Evolutionary conservation across 768 basidiomycete species (phyloP).

Genomic region (Xerocomellus amylosporus): DNA sequence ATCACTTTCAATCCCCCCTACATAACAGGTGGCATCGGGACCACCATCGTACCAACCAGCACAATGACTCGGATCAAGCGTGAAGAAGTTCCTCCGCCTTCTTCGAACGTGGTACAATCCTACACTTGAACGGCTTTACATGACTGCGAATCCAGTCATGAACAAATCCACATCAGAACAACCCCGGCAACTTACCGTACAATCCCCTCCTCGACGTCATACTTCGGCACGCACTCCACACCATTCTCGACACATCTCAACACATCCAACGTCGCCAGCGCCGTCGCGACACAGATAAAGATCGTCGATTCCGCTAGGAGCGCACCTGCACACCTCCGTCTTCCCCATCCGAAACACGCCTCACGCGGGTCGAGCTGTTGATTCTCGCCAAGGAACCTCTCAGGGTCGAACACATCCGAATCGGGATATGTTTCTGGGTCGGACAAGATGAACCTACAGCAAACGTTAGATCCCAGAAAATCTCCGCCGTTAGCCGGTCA

Average conservation of each 20-base stretch:
- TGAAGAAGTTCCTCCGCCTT: not conserved
- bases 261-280: slow-evolving; percentile 9
- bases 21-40: no score
- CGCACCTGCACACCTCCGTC: slow-evolving; percentile 6
- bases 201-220: not conserved
- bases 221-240: not conserved
- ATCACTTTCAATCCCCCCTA: no score
- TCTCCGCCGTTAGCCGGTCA: not conserved
- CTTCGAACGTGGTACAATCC: not conserved
- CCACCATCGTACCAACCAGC: no score
- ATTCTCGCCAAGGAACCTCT: slow-evolving; percentile 7
- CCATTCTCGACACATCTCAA: slow-evolving; percentile 1
- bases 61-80: not conserved
- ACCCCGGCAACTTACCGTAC: not conserved
- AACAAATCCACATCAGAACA: no score
- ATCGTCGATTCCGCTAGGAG: slow-evolving; percentile 5
- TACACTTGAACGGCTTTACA: slow-evolving; percentile 11
- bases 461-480: not conserved
- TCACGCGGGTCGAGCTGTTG: slow-evolving; percentile 5
- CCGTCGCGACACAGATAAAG: slow-evolving; percentile 4
- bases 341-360: slow-evolving; percentile 15
- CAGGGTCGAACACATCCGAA: slow-evolving; percentile 5
- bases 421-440: slow-evolving; percentile 2
- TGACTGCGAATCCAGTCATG: not conserved
- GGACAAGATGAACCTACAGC: slow-evolving; percentile 1